Percentiles rank a stretch among this genome's conserved stretches.
phyloP scores from a whole-genome alignment of 139 green algal genomes.

The Bryopsis sp. region DNA sequence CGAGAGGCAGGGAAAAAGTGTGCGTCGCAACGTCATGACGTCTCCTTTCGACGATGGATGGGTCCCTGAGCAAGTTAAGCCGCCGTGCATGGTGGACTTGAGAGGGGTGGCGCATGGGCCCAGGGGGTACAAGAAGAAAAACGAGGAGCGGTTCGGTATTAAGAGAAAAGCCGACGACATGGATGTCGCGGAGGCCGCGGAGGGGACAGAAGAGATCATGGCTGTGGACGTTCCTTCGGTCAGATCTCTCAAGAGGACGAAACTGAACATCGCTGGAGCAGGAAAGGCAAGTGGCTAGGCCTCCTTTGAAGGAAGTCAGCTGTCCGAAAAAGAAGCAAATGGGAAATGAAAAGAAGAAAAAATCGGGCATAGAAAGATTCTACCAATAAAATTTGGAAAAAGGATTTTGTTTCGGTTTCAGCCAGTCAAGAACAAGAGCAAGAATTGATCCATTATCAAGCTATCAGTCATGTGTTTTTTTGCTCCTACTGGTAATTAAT shows the following conservation, averaged over 20 bases:
- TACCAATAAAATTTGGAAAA: no score
- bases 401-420: no score
- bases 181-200: not conserved
- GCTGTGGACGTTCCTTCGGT: not conserved
- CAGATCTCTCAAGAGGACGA: not conserved
- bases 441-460: no score
- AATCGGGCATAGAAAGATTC: no score
- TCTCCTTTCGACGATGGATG: constrained; percentile 17
- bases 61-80: constrained; percentile 1
- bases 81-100: not conserved
- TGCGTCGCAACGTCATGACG: no score
- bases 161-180: not conserved
- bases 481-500: no score
- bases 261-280: not conserved
- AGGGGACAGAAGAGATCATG: not conserved
- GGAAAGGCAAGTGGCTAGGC: not conserved
- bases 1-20: no score
- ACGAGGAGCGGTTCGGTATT: not conserved
- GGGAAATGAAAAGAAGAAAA: no score
- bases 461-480: no score
- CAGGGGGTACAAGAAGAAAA: constrained; percentile 18
- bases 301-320: no score
- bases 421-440: no score
- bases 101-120: not conserved
- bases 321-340: no score